These are phyloP conservation scores for Nakazawaea wyomingensis DNA, from an alignment of 805 yeast species.

Conservation along the genomic window DNA sequence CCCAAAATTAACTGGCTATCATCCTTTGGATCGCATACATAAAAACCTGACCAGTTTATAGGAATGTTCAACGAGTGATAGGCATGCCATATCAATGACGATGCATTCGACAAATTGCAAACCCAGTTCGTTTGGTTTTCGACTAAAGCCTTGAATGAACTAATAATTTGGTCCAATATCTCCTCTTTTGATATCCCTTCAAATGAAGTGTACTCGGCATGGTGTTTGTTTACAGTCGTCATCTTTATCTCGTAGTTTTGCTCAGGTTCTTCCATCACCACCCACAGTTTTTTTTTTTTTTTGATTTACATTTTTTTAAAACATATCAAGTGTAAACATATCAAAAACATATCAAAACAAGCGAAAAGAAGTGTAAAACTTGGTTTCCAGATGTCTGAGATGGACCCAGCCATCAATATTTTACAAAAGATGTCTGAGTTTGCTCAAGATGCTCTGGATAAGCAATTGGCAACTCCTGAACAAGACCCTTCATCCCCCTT, in stretches of 20 bases:
- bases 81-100: constrained; percentile 86
- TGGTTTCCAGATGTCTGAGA: too few species aligned
- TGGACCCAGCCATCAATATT: constrained; percentile 10
- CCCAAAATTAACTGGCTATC: constrained; percentile 60
- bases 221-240: constrained; percentile 33
- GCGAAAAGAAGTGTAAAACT: too few species aligned
- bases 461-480: constrained; percentile 39
- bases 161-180: constrained; percentile 50
- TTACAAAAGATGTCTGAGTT: constrained; percentile 4
- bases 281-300: too few species aligned
- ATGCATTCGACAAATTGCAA: constrained; percentile 78
- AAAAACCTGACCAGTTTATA: constrained; percentile 95
- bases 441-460: constrained; percentile 28
- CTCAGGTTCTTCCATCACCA: background rate
- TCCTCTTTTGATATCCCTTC: constrained; percentile 38
- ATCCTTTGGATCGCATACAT: constrained; percentile 42
- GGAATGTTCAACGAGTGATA: constrained; percentile 51
- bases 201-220: constrained; percentile 73
- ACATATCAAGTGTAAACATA: too few species aligned
- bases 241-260: background rate
- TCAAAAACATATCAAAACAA: too few species aligned
- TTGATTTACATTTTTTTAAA: too few species aligned
- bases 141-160: constrained; percentile 61
- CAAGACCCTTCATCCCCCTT: constrained; percentile 52
- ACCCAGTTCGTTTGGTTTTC: constrained; percentile 76